Conservation (phyloP, 2,329 filamentous ascomycete species). For the Colletotrichum plurivorum region DNA sequence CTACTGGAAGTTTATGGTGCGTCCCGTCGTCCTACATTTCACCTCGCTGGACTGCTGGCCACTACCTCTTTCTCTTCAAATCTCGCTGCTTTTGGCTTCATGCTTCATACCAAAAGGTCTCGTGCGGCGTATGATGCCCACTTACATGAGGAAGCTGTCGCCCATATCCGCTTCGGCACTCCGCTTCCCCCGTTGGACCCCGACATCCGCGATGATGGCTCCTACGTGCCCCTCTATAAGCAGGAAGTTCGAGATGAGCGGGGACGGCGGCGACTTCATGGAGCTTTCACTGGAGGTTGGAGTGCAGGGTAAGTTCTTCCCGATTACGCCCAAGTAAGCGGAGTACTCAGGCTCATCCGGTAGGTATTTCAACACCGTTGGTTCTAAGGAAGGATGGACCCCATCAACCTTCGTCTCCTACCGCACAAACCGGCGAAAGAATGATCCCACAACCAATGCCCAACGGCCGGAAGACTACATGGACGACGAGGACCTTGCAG, state of each 20-base stretch:
- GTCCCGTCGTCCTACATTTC: no score
- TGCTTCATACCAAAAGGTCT: slow-evolving; percentile 74
- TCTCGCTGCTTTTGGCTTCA: background rate
- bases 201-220: slow-evolving; percentile 87
- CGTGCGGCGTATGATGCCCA: slow-evolving; percentile 85
- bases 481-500: slow-evolving; percentile 95
- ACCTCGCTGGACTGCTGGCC: no score
- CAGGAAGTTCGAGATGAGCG: slow-evolving; percentile 96
- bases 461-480: slow-evolving; percentile 92
- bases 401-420: slow-evolving; percentile 94
- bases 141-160: slow-evolving; percentile 74
- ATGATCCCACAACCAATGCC: slow-evolving; percentile 64
- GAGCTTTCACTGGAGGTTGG: slow-evolving; percentile 96
- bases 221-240: slow-evolving; percentile 96
- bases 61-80: no score
- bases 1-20: no score
- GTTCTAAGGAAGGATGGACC: slow-evolving; percentile 98
- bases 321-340: slow-evolving; percentile 43
- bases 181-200: slow-evolving; percentile 84
- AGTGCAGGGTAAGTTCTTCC: slow-evolving; percentile 84
- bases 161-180: slow-evolving; percentile 86
- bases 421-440: slow-evolving; percentile 81
- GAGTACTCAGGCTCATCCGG: slow-evolving; percentile 49
- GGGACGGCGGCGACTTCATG: slow-evolving; percentile 91
- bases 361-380: slow-evolving; percentile 98